phyloP scores from a whole-genome alignment of 148 eudicot species.

The Rheum nobile region DNA sequence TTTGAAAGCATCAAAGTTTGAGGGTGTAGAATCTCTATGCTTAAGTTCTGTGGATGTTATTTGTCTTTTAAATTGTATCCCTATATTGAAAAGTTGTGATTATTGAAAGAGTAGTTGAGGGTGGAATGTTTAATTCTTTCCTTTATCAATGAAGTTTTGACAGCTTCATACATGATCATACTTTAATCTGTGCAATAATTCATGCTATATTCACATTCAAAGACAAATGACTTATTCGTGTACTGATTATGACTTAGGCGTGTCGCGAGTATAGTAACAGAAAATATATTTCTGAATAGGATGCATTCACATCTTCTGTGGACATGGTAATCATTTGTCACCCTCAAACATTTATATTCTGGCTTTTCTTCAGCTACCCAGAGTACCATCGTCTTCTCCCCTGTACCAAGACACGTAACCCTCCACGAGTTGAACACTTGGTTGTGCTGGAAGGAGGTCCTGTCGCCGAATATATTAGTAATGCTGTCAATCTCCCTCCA shows the following conservation, averaged over 20 bases:
- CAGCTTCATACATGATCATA: not conserved
- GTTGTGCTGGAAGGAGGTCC: constrained; percentile 73
- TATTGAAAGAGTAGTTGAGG: not conserved
- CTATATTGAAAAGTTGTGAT: not conserved
- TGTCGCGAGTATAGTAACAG: not conserved
- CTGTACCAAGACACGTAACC: constrained; percentile 39
- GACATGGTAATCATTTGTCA: not conserved
- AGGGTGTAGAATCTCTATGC: not conserved
- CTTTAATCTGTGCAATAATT: not conserved
- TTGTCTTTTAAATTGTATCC: not conserved
- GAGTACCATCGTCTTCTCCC: constrained; percentile 68
- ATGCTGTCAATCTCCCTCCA: constrained; percentile 61
- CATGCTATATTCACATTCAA: not conserved
- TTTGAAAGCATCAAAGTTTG: not conserved
- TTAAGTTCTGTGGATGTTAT: not conserved
- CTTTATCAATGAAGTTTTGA: not conserved
- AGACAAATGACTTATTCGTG: not conserved
- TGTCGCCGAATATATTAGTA: constrained; percentile 58
- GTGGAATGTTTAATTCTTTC: not conserved
- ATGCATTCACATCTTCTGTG: not conserved
- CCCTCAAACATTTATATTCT: not conserved
- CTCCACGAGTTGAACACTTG: constrained; percentile 89
- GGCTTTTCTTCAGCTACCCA: constrained; percentile 6
- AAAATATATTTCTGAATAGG: not conserved
- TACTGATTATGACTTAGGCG: not conserved